Evolutionary conservation across 352 stramenopile genomes (phyloP).

Genomic region (Elongisporangium anandrum): DNA sequence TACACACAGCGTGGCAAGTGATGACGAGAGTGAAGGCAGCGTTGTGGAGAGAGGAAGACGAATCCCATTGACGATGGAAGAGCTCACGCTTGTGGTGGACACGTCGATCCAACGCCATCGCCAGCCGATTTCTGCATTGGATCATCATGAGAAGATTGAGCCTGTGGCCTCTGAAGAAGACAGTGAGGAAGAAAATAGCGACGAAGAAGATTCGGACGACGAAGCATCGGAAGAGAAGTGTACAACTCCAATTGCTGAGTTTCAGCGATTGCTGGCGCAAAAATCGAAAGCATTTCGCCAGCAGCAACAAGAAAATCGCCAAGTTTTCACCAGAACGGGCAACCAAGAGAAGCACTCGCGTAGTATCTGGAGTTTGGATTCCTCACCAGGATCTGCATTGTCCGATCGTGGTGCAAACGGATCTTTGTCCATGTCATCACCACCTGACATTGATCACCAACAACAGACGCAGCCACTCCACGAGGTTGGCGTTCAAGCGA

Average conservation of each 20-base stretch:
- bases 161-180: not conserved
- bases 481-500: not conserved
- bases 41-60: constrained; percentile 2
- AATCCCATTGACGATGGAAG: constrained; percentile 32
- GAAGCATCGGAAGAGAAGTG: not conserved
- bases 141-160: not conserved
- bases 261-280: constrained; percentile 1
- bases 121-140: constrained; percentile 2
- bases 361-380: not conserved
- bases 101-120: constrained; percentile 49
- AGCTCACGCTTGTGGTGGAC: constrained; percentile 49
- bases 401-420: not conserved
- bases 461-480: not conserved
- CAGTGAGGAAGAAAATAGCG: not conserved
- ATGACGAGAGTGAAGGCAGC: constrained; percentile 7
- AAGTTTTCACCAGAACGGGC: not conserved
- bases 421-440: not conserved
- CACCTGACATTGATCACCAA: not conserved
- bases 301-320: not conserved
- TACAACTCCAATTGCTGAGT: constrained; percentile 1
- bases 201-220: not conserved
- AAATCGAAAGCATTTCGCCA: not conserved
- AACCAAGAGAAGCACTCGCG: not conserved
- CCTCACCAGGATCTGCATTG: not conserved
- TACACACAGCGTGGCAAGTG: constrained; percentile 3